Conservation (phyloP, 2,329 filamentous ascomycete genomes). For the Ophiocordyceps australis region DNA sequence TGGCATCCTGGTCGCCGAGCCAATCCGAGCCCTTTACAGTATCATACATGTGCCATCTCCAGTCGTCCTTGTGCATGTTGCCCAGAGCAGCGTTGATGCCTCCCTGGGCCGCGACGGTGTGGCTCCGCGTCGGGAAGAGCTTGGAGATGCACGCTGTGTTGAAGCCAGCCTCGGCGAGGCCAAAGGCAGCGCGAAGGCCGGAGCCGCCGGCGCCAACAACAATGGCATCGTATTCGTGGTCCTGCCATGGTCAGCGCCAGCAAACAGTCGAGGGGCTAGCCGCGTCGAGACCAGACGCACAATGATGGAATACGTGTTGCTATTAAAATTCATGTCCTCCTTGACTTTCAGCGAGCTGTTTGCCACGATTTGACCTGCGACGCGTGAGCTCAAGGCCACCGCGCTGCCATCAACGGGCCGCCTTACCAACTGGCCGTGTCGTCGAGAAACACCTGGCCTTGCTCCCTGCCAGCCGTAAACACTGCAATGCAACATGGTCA, state of each 20-base stretch:
- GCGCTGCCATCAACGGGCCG: neutral
- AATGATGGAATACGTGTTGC: conserved; percentile 86
- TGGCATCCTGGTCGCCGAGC: conserved; percentile 93
- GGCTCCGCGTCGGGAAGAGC: conserved; percentile 71
- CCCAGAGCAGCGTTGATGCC: conserved; percentile 79
- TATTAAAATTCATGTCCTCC: conserved; percentile 76
- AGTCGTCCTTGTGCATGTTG: conserved; percentile 97
- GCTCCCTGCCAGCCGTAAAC: conserved; percentile 42
- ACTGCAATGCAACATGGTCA: conserved; percentile 25
- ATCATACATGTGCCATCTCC: conserved; percentile 99
- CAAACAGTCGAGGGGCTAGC: conserved; percentile 10
- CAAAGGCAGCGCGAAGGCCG: conserved; percentile 68
- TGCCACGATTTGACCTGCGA: conserved; percentile 63
- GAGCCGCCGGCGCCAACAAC: conserved; percentile 76
- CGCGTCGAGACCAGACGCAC: conserved; percentile 31
- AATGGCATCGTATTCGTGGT: conserved; percentile 97
- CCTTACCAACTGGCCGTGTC: conserved; percentile 60
- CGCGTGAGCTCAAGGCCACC: too few relatives aligned
- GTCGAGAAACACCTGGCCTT: conserved; percentile 72
- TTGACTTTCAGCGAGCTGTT: conserved; percentile 78
- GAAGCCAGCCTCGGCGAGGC: conserved; percentile 74
- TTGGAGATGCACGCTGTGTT: conserved; percentile 80
- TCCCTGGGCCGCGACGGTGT: conserved; percentile 68
- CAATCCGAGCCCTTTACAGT: conserved; percentile 96
- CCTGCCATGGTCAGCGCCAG: too few relatives aligned